Conservation (phyloP, 2,329 filamentous ascomycete species). For the Colletotrichum acutatum region DNA sequence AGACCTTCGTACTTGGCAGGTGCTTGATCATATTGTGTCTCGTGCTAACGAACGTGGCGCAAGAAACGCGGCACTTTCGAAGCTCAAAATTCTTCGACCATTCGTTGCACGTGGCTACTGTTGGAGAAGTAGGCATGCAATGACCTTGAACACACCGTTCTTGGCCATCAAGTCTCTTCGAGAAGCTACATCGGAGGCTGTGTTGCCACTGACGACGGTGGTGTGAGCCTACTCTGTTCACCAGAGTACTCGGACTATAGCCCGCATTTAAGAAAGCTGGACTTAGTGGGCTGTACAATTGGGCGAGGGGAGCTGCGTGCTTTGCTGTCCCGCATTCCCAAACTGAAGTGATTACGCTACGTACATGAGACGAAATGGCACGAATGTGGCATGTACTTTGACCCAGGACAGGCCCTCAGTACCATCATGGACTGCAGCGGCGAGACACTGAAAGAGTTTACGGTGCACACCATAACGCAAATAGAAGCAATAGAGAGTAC, state of each 20-base stretch:
- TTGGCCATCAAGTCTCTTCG: no score
- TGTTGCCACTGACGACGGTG: no score
- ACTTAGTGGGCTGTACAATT: not conserved
- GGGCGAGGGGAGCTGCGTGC: not conserved
- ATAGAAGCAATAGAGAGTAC: not conserved
- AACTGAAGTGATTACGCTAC: not conserved
- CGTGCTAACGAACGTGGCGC: not conserved
- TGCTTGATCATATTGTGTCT: not conserved
- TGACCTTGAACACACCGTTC: not conserved
- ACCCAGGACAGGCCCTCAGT: not conserved
- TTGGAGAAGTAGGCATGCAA: not conserved
- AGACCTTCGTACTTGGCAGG: not conserved
- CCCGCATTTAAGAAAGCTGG: not conserved
- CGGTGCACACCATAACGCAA: not conserved
- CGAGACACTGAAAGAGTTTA: not conserved
- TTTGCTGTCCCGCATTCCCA: not conserved
- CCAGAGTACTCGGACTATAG: not conserved
- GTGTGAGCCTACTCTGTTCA: no score
- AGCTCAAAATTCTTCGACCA: not conserved
- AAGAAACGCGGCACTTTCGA: not conserved
- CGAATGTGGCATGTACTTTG: not conserved
- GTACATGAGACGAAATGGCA: not conserved
- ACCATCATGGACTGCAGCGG: not conserved
- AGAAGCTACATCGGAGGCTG: no score
- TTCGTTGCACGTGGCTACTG: not conserved